Conservation (phyloP, 164 flowering plant species). For the Hamamelis virginiana region DNA sequence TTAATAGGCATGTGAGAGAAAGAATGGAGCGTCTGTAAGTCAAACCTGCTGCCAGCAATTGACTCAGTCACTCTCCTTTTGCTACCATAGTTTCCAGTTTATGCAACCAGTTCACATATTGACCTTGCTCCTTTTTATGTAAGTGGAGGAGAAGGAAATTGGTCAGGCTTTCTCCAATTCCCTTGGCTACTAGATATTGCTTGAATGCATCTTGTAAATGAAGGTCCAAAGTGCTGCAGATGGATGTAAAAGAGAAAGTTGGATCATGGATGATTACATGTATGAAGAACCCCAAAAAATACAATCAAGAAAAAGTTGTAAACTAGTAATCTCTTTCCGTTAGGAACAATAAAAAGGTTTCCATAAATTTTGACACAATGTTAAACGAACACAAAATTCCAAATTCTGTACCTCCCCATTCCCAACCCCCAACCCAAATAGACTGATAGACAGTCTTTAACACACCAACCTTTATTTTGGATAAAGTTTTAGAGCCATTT, state of each 20-base stretch:
- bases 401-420: too few relatives aligned
- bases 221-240: constrained; percentile 62
- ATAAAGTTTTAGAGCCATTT: neutral
- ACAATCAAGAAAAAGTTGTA: too few relatives aligned
- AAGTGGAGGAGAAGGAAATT: constrained; percentile 63
- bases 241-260: neutral
- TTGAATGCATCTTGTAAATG: constrained; percentile 53
- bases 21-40: neutral
- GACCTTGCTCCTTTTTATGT: constrained; percentile 67
- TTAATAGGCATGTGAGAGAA: neutral
- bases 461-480: too few relatives aligned
- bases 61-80: constrained; percentile 9
- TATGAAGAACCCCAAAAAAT: too few relatives aligned
- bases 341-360: neutral
- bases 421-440: too few relatives aligned
- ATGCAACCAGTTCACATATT: constrained; percentile 68
- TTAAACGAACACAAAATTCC: neutral
- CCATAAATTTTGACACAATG: neutral
- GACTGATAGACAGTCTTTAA: too few relatives aligned
- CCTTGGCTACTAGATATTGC: constrained; percentile 50
- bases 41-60: neutral
- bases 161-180: constrained; percentile 54
- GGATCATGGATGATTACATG: too few relatives aligned
- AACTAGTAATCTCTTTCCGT: too few relatives aligned
- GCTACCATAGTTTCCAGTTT: constrained; percentile 40